Evolutionary conservation across 2,329 filamentous ascomycete genomes (phyloP).

Genomic region (Cercospora nicotianae): DNA sequence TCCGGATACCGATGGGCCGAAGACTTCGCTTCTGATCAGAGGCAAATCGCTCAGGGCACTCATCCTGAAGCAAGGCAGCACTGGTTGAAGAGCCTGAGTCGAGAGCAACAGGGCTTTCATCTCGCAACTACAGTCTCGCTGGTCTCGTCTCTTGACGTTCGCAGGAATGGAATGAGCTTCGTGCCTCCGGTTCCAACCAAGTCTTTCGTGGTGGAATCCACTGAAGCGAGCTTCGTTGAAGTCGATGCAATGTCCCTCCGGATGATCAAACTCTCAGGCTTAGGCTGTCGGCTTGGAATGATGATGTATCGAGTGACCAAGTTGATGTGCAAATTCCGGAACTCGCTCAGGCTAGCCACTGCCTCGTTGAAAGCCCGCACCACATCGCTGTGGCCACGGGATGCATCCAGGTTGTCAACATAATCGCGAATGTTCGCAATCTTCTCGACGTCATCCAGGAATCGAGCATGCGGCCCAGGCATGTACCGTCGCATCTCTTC

Average conservation of each 20-base stretch:
- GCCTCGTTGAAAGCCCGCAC: conserved; percentile 50
- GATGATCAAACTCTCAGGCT: conserved; percentile 30
- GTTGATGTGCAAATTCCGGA: conserved; percentile 55
- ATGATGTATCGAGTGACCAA: conserved; percentile 57
- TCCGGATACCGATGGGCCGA: not conserved
- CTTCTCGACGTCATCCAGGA: conserved; percentile 49
- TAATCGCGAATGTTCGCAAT: conserved; percentile 51
- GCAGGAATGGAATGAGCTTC: conserved; percentile 55
- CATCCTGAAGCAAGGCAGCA: not conserved
- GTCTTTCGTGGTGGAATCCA: conserved; percentile 39
- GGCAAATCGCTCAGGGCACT: not conserved
- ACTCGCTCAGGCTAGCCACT: conserved; percentile 47
- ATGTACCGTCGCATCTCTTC: conserved; percentile 57
- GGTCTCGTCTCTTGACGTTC: conserved; percentile 54
- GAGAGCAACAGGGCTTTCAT: not conserved
- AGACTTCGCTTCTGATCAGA: not conserved
- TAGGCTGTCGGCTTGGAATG: conserved; percentile 39
- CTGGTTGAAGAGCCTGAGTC: not conserved
- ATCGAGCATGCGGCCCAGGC: conserved; percentile 54
- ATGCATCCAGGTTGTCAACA: conserved; percentile 38
- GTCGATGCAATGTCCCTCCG: conserved; percentile 49
- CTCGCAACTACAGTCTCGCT: conserved; percentile 25
- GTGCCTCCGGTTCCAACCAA: conserved; percentile 55
- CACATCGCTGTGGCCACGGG: conserved; percentile 36
- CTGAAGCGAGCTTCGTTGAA: conserved; percentile 42